phyloP scores from a whole-genome alignment of 2,329 filamentous ascomycete genomes.

The Exserohilum turcica region DNA sequence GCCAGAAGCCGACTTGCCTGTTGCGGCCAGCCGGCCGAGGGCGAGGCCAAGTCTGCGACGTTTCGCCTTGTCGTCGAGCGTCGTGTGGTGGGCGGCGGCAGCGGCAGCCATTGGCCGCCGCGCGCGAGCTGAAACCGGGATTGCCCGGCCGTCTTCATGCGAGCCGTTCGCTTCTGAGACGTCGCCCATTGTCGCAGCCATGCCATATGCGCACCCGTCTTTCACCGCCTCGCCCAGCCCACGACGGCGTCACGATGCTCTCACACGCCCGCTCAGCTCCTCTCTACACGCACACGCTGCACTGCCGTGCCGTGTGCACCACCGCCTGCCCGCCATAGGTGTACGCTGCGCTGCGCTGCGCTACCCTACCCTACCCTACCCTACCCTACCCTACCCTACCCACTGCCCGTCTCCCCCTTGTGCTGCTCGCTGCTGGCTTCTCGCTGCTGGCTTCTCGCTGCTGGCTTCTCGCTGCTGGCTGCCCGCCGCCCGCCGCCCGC shows the following conservation, averaged over 20 bases:
- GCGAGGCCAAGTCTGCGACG: constrained; percentile 14
- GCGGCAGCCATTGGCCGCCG: constrained; percentile 16
- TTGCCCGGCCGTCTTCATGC: constrained; percentile 26
- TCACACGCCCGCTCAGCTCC: background rate
- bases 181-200: background rate
- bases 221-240: constrained; percentile 10
- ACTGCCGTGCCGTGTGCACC: too few relatives aligned
- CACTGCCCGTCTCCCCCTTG: too few relatives aligned
- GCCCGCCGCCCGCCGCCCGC: background rate
- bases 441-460: too few relatives aligned
- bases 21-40: too few relatives aligned
- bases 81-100: constrained; percentile 15
- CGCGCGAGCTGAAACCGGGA: constrained; percentile 31
- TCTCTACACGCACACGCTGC: too few relatives aligned
- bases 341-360: too few relatives aligned
- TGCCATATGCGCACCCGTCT: background rate
- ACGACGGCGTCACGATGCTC: background rate
- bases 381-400: too few relatives aligned
- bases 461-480: too few relatives aligned
- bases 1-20: too few relatives aligned
- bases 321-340: too few relatives aligned
- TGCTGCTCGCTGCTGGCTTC: too few relatives aligned
- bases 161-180: constrained; percentile 10
- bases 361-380: too few relatives aligned
- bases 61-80: constrained; percentile 11